Percentiles rank a stretch among this genome's conserved stretches.
Evolutionary conservation across 441 rosid genomes (phyloP).

Genomic region (Gossypium trilobum): DNA sequence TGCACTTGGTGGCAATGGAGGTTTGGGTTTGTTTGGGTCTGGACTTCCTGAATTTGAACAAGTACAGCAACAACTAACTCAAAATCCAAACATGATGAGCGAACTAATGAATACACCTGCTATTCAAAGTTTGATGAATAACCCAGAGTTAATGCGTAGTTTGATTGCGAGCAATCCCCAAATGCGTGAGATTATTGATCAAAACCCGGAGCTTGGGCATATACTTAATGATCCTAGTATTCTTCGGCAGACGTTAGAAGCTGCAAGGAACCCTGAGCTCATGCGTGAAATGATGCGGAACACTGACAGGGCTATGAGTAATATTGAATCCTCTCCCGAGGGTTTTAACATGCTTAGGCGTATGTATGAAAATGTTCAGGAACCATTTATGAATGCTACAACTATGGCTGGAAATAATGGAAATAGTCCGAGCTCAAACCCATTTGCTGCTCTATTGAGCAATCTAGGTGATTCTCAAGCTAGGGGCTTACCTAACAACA

Average conservation of each 20-base stretch:
- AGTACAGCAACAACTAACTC: slow-evolving; percentile 71
- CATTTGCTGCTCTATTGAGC: slow-evolving; percentile 58
- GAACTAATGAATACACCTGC: slow-evolving; percentile 73
- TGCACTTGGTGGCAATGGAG: slow-evolving; percentile 42
- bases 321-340: slow-evolving; percentile 57
- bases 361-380: slow-evolving; percentile 64
- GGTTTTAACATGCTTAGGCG: slow-evolving; percentile 62
- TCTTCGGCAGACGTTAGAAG: slow-evolving; percentile 51
- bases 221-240: slow-evolving; percentile 53
- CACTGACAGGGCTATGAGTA: slow-evolving; percentile 59
- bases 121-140: slow-evolving; percentile 55
- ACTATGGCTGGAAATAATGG: slow-evolving; percentile 42
- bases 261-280: slow-evolving; percentile 60
- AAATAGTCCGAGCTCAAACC: slow-evolving; percentile 38
- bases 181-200: slow-evolving; percentile 57
- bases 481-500: slow-evolving; percentile 29
- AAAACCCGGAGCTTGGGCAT: slow-evolving; percentile 64
- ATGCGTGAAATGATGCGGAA: slow-evolving; percentile 70
- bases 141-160: slow-evolving; percentile 52
- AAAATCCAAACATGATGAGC: slow-evolving; percentile 64
- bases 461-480: slow-evolving; percentile 43
- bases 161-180: slow-evolving; percentile 60
- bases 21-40: slow-evolving; percentile 57
- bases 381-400: slow-evolving; percentile 53
- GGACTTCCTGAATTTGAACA: slow-evolving; percentile 66